A percentile compares a stretch with the other conserved stretches of the same genome.
These are phyloP conservation scores for Pittosporum tobira DNA, from an alignment of 129 eudicot genomes.

Conservation along the genomic window DNA sequence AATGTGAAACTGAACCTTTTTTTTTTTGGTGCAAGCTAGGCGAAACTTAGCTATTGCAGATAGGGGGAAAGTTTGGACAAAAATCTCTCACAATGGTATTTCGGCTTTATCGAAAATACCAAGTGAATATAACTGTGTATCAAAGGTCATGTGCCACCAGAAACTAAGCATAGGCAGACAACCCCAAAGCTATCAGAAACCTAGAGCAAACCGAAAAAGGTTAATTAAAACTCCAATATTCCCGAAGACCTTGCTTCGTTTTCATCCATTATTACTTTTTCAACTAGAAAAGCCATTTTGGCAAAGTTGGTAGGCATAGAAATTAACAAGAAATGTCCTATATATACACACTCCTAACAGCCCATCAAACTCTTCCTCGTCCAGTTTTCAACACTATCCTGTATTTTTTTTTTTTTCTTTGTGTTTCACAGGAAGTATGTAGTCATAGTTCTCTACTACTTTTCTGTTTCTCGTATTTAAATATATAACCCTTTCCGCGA, in stretches of 20 bases:
- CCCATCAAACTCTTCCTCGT: not conserved
- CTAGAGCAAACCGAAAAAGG: constrained; percentile 1
- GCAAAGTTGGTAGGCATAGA: not conserved
- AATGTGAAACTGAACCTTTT: too few relatives aligned
- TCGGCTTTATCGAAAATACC: too few relatives aligned
- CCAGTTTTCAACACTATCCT: too few relatives aligned
- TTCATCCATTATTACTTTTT: not conserved
- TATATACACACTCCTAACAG: not conserved
- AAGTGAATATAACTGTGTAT: not conserved
- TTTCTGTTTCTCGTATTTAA: not conserved
- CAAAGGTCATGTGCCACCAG: constrained; percentile 1
- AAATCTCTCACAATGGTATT: not conserved
- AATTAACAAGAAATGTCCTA: not conserved
- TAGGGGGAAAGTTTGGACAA: not conserved
- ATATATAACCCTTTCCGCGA: not conserved
- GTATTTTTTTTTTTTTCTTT: too few relatives aligned
- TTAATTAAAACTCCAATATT: too few relatives aligned
- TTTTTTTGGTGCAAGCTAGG: too few relatives aligned
- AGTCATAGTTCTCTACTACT: not conserved
- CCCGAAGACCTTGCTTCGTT: constrained; percentile 1
- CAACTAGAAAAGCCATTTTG: not conserved
- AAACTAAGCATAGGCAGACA: not conserved
- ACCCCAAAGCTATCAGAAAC: not conserved
- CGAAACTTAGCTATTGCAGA: not conserved
- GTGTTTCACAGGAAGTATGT: not conserved